Base-by-base conservation (phyloP, 495 filamentous ascomycete species). In the Talaromyces adpressus region DNA sequence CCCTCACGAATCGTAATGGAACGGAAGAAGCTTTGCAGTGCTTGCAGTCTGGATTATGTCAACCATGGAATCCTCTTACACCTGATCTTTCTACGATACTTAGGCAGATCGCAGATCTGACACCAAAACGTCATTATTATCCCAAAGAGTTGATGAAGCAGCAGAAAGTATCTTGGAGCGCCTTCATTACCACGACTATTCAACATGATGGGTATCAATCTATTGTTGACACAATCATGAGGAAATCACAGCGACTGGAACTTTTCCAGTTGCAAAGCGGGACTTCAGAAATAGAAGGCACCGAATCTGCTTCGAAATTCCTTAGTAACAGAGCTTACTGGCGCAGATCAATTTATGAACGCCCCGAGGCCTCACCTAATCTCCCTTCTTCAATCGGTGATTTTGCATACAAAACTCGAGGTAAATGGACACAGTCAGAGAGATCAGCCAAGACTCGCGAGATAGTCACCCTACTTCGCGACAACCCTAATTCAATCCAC, bases 61-160 rank as follows among this genome's bases (percentile, higher is more conserved):
- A 77, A 61, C 88, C 85, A 0, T 87, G 84, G 62, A 69, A 65
- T 4, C 65, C 67, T 0, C 72, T 88, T 1, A 65, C 66, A 5
- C 6, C 61, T 0, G 69, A 71, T 1, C 74, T 81, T 39, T 30
- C 78, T 14, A 39, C 70, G 2, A 62, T 82, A 2, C 69, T 88
- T 0, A 1, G 36, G 0, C 4, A 63, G 0, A 82, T 90, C 39
- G 78, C 82, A 0, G 56, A 34, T 0, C 64, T 89, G 1, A 78
- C 82, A 0, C 87, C 88, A 2, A 7, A n/a, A n/a, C 71, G 85
- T 20, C 63, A 71, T 0, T 89, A 81, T 64, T 89, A 90, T 70
- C 88, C 88, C 0, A 52, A 63, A 1, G 64, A 81, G 27, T 32
- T 79, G n/a, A 74, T 72, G 56, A 67, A 70, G 2, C 74, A 86